Evolutionary conservation across 257 asterid genomes (phyloP).

Genomic region (Linderniella brevidens): DNA sequence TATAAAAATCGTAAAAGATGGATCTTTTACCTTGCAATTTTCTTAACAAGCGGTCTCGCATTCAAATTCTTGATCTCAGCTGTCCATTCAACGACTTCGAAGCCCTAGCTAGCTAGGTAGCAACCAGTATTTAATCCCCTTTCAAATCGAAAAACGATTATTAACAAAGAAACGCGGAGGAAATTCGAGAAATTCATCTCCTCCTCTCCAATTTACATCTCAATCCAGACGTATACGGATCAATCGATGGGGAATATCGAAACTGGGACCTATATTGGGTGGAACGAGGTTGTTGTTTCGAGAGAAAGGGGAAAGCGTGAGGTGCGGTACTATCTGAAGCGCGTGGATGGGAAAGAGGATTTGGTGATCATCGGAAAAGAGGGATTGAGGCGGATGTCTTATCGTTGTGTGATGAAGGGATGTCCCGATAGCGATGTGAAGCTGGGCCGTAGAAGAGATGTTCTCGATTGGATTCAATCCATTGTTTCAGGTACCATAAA

Average conservation of each 20-base stretch:
- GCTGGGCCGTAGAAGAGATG: conserved; percentile 55
- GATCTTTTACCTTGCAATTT: no score
- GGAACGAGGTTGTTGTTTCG: conserved; percentile 47
- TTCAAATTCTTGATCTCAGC: no score
- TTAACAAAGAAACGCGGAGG: no score
- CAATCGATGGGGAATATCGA: conserved; percentile 18
- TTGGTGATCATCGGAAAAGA: conserved; percentile 67
- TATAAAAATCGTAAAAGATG: no score
- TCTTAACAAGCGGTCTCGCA: no score
- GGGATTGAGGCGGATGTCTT: conserved; percentile 31
- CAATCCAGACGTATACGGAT: not conserved
- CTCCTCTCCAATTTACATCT: not conserved
- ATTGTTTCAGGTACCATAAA: conserved; percentile 33
- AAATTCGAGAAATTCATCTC: no score
- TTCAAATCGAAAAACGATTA: no score
- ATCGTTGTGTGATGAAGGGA: conserved; percentile 22
- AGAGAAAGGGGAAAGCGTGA: conserved; percentile 42
- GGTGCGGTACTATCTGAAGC: conserved; percentile 49
- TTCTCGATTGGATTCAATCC: conserved; percentile 53
- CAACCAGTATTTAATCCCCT: no score
- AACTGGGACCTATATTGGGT: conserved; percentile 29
- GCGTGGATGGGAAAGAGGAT: conserved; percentile 44
- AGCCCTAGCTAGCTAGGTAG: no score
- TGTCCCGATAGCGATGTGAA: conserved; percentile 20
- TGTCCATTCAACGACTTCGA: no score